Base-by-base conservation (phyloP, 208 protist species). In the Vickermania ingenoplastis region DNA sequence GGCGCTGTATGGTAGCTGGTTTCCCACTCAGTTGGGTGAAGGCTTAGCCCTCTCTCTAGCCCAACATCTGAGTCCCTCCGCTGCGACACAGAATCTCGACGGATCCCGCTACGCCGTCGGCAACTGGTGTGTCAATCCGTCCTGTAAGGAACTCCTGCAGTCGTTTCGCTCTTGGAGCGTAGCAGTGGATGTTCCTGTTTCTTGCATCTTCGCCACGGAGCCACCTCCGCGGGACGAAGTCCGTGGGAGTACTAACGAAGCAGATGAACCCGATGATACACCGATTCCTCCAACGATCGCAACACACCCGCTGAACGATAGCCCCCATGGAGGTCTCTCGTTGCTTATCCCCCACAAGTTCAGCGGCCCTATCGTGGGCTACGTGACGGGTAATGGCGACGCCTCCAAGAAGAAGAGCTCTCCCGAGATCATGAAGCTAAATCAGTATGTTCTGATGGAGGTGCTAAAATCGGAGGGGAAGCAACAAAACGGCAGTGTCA, bases 1-100 rank as follows among this genome's bases (percentile, higher is more conserved):
- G 3, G 54, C 41, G 17, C 76, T 86, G 25, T 91, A 89, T 66
- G 24, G 54, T 36, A 86, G 76, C 0, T 73, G 57, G 56, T 91
- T 86, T 59, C 84, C 84, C 1, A 81, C 73, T n/a, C 36, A 45
- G 17, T 17, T 45, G 7, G 36, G 36, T 45, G 36, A 45, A 17
- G 17, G 36, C 36, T 45, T 45, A 45, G 36, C 36, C 11, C 36
- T 45, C 36, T 7, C 36, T 17, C 17, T 45, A 17, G 36, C 36
- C 11, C 36, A 45, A 45, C 36, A 45, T 7, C 11, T 7, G 36
- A 45, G 17, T 17, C 17, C 36, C 11, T 45, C 36, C 36, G n/a
- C n/a, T n/a, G n/a, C n/a, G n/a, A 45, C 36, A 17, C 7, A 45
- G 11, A 45, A 45, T n/a, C 36, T 45, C 36, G 36, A n/a, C 11